Evolutionary conservation across 176 grass and related monocot species (phyloP), one percentile per base, ranked within the genome.

Genomic region (Pontederia crassipes): DNA sequence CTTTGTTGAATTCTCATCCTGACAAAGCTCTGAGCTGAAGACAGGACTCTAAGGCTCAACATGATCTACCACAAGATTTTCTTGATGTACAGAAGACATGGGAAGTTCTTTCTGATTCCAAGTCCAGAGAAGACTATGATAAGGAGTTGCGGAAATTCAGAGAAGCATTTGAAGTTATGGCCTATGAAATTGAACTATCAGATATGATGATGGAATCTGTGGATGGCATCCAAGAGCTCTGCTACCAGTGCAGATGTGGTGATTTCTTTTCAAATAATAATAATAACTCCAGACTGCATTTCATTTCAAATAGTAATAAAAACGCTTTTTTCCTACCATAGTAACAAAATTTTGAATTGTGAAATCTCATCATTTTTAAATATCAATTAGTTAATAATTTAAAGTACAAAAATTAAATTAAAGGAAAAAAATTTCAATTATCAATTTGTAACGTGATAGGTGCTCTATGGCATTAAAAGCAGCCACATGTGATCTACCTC

Each of bases 241-340:
- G 82, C 14, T 78, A 85, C 18, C 64, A 80, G 61, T 97, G 92
- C 52, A 80, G 87, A 12, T 97, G 84, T 47, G 81, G 87, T 61
- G 81, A 91, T 61, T 90, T 71, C 80, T 91, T 90, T 68, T 64
- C 59, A 0, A 81, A n/a, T n/a, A n/a, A n/a, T n/a, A n/a, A n/a
- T n/a, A n/a, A n/a, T n/a, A n/a, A n/a, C n/a, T n/a, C n/a, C n/a
- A n/a, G n/a, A n/a, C n/a, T n/a, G n/a, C n/a, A n/a, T n/a, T n/a
- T n/a, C n/a, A n/a, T n/a, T n/a, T n/a, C n/a, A n/a, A n/a, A n/a
- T n/a, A n/a, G n/a, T n/a, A n/a, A n/a, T n/a, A n/a, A n/a, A n/a
- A n/a, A n/a, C n/a, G n/a, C n/a, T n/a, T n/a, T n/a, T n/a, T n/a
- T n/a, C n/a, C n/a, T n/a, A n/a, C n/a, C n/a, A n/a, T n/a, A n/a